Evolutionary conservation across 208 protist genomes (phyloP).

Genomic region (Giardia muris): DNA sequence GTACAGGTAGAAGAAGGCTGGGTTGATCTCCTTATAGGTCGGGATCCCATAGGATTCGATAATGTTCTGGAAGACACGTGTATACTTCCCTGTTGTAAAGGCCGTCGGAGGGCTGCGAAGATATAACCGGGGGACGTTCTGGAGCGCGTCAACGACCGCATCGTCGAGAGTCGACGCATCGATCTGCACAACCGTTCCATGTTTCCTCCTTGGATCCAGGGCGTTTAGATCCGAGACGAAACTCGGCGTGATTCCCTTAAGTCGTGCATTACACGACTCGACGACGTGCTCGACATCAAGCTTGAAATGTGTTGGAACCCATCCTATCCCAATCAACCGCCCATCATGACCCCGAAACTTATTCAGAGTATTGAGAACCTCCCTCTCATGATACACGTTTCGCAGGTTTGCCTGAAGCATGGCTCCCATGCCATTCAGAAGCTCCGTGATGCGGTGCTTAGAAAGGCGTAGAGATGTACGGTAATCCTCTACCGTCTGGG

Average conservation of each 20-base stretch:
- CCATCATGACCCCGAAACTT: neutral
- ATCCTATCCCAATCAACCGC: neutral
- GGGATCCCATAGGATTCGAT: slow-evolving; percentile 88
- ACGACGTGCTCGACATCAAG: neutral
- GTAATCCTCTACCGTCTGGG: neutral
- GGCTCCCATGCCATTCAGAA: neutral
- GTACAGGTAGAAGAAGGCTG: slow-evolving; percentile 49
- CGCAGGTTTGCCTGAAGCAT: neutral
- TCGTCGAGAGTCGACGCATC: neutral
- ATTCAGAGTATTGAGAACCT: neutral
- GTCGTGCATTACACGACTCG: neutral
- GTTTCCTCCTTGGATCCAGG: neutral
- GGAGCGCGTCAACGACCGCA: neutral
- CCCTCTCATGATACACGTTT: neutral
- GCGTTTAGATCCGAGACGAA: neutral
- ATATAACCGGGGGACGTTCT: neutral
- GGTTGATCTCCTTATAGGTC: slow-evolving; percentile 55
- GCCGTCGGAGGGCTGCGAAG: slow-evolving; percentile 69
- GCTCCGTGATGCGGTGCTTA: neutral
- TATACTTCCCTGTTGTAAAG: slow-evolving; percentile 86
- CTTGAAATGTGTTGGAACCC: neutral
- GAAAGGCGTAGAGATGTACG: neutral
- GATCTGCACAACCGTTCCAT: neutral
- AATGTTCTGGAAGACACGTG: slow-evolving; percentile 77
- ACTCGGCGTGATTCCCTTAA: neutral